Percentiles rank a stretch among this genome's conserved stretches.
phyloP scores from a whole-genome alignment of 2,329 filamentous ascomycete species.

The Paracamarosporium sp. region DNA sequence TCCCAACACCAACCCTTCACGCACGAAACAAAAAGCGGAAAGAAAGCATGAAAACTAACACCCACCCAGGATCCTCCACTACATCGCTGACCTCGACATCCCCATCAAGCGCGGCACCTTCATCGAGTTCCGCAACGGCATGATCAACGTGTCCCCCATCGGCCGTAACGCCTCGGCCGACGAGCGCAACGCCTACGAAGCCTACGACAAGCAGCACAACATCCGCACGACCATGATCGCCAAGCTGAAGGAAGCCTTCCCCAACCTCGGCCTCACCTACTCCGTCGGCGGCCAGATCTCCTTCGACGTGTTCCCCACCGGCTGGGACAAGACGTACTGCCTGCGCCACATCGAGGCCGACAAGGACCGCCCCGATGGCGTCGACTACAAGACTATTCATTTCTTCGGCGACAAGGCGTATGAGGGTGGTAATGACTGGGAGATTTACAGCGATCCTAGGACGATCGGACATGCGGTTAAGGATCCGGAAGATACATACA shows the following conservation, averaged over 20 bases:
- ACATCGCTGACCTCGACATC: constrained; percentile 83
- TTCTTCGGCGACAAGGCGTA: constrained; percentile 98
- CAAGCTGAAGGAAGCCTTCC: constrained; percentile 79
- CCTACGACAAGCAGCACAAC: constrained; percentile 78
- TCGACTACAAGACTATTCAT: constrained; percentile 87
- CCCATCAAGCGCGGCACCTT: constrained; percentile 86
- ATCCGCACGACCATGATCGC: constrained; percentile 79
- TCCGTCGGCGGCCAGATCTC: constrained; percentile 97
- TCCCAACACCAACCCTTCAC: too few relatives aligned
- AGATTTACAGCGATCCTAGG: constrained; percentile 84
- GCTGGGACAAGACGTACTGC: constrained; percentile 99
- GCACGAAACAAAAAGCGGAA: too few relatives aligned
- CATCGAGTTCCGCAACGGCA: constrained; percentile 88
- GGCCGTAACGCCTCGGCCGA: constrained; percentile 83
- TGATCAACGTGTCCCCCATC: constrained; percentile 85
- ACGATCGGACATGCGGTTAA: constrained; percentile 86
- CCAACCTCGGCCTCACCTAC: constrained; percentile 85
- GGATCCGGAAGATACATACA: constrained; percentile 81
- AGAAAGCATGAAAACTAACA: constrained; percentile 39
- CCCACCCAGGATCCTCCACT: constrained; percentile 67
- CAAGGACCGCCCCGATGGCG: constrained; percentile 67
- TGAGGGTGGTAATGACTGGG: constrained; percentile 91
- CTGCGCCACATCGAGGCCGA: constrained; percentile 85
- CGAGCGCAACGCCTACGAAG: constrained; percentile 84
- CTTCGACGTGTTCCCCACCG: constrained; percentile 94